Conservation (phyloP, 106 monocot genomes). For the Phalaenopsis equestris region DNA sequence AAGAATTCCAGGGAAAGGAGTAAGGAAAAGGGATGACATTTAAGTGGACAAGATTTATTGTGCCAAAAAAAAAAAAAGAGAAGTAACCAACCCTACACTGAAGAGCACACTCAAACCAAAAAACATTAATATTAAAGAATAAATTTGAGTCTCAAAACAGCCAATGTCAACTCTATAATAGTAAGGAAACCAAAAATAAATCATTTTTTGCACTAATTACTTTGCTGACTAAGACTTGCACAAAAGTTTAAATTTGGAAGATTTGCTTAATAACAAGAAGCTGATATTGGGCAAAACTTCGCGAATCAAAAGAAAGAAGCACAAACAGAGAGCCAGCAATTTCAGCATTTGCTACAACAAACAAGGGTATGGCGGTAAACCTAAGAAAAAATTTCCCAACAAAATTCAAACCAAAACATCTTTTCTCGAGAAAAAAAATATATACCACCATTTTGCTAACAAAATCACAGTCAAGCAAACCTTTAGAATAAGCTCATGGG, state of each 20-base stretch:
- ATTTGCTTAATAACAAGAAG: not conserved
- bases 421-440: not conserved
- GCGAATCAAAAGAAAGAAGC: not conserved
- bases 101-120: not conserved
- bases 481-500: not conserved
- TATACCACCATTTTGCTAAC: not conserved
- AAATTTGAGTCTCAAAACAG: not conserved
- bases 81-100: not conserved
- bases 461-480: not conserved
- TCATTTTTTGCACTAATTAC: not conserved
- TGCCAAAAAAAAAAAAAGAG: not conserved
- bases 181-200: not conserved
- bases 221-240: not conserved
- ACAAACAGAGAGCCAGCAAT: not conserved
- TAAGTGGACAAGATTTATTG: not conserved
- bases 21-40: not conserved
- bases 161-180: constrained; percentile 1
- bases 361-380: not conserved
- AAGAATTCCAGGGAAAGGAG: not conserved
- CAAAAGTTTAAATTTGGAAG: not conserved
- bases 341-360: not conserved
- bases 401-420: not conserved
- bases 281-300: not conserved
- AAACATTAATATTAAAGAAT: not conserved
- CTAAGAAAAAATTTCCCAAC: not conserved